Conservation (phyloP, 768 basidiomycete genomes). For the Leccinum variicolor region DNA sequence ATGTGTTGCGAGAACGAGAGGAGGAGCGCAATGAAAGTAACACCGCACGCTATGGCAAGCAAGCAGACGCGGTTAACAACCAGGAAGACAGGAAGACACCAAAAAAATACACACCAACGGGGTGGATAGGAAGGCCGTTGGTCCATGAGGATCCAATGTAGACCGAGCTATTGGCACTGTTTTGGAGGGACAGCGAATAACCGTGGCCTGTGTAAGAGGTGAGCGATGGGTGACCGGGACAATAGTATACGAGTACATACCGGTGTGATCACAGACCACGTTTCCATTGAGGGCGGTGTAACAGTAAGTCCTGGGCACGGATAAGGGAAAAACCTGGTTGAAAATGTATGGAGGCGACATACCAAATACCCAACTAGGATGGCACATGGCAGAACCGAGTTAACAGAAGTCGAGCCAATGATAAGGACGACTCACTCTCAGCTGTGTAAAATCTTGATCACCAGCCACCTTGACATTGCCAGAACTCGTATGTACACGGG, state of each 20-base stretch:
- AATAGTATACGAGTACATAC: constrained; percentile 29
- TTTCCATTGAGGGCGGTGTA: constrained; percentile 42
- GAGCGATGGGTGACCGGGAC: background rate
- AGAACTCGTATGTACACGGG: constrained; percentile 48
- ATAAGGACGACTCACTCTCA: constrained; percentile 48
- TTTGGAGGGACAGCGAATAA: constrained; percentile 42
- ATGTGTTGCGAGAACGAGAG: constrained; percentile 60
- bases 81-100: background rate
- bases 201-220: constrained; percentile 42
- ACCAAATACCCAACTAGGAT: constrained; percentile 71
- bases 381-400: constrained; percentile 6
- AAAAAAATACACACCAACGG: constrained; percentile 53
- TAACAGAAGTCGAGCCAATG: background rate
- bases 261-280: constrained; percentile 40
- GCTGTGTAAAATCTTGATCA: constrained; percentile 35
- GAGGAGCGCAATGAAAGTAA: constrained; percentile 62
- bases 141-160: constrained; percentile 62
- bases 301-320: constrained; percentile 55
- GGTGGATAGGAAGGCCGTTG: constrained; percentile 69
- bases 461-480: constrained; percentile 25
- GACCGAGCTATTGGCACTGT: constrained; percentile 25
- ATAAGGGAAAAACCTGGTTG: constrained; percentile 3
- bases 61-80: constrained; percentile 2
- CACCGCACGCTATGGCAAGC: constrained; percentile 38
- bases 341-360: constrained; percentile 7